These are phyloP conservation scores for Stereocaulon alpinum DNA, from an alignment of 495 filamentous ascomycete genomes.

Conservation along the genomic window DNA sequence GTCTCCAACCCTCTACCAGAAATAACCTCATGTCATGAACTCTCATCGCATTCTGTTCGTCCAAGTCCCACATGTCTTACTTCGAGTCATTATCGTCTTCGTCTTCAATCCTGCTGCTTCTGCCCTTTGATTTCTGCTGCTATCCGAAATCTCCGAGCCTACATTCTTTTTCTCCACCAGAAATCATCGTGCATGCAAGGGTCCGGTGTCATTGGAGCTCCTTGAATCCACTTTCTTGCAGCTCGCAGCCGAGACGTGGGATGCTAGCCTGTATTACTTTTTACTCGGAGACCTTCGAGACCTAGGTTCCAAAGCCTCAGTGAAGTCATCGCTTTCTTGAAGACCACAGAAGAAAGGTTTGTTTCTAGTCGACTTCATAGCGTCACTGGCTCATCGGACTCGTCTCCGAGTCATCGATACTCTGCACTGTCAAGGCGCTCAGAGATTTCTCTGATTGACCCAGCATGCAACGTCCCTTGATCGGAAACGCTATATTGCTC, in stretches of 20 bases:
- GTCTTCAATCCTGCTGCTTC: neutral
- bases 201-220: constrained; percentile 3
- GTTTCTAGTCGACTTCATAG: neutral
- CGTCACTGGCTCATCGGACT: neutral
- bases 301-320: neutral
- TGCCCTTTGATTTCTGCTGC: neutral
- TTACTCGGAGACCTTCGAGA: neutral
- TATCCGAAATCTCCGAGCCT: neutral
- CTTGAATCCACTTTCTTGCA: constrained; percentile 2
- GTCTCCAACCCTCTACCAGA: neutral
- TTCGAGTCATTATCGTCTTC: neutral
- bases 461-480: constrained; percentile 6
- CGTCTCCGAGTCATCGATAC: neutral
- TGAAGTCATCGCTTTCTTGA: neutral
- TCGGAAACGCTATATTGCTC: neutral
- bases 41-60: neutral
- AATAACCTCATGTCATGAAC: neutral
- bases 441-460: neutral
- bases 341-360: neutral
- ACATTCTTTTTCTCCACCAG: neutral
- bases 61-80: too few species aligned
- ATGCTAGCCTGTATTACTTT: neutral
- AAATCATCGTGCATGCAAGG: neutral
- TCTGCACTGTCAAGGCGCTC: too few species aligned
- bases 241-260: neutral